phyloP scores from a whole-genome alignment of 2,329 filamentous ascomycete genomes.

The Alternaria angustiovoidea region DNA sequence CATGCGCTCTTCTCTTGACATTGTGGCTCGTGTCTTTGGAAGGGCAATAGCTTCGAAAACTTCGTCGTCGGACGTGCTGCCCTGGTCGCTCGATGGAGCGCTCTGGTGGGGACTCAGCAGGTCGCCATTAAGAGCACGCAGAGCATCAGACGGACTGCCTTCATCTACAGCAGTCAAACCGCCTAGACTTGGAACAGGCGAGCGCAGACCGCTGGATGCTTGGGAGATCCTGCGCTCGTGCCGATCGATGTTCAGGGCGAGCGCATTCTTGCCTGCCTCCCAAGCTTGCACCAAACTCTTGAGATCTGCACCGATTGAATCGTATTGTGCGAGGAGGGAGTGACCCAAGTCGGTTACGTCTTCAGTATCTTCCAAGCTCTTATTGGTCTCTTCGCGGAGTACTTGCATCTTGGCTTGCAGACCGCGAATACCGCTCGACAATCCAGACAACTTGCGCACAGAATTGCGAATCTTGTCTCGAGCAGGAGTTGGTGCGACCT shows the following conservation, averaged over 20 bases:
- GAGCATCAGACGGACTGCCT: conserved; percentile 69
- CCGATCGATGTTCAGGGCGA: conserved; percentile 82
- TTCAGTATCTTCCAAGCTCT: conserved; percentile 74
- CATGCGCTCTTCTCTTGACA: conserved; percentile 88
- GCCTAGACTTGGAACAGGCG: conserved; percentile 65
- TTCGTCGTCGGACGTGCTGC: conserved; percentile 70
- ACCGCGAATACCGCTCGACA: conserved; percentile 89
- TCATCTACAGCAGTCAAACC: conserved; percentile 66
- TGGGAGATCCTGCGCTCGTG: conserved; percentile 70
- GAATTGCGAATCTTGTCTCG: conserved; percentile 86
- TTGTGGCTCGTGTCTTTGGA: conserved; percentile 69
- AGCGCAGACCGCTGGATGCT: conserved; percentile 58
- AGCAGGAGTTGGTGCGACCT: conserved; percentile 70
- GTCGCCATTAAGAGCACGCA: conserved; percentile 81
- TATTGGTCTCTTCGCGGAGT: conserved; percentile 86
- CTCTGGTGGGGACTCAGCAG: conserved; percentile 56
- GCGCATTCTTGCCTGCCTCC: conserved; percentile 75
- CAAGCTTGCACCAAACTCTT: conserved; percentile 63
- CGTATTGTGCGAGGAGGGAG: conserved; percentile 86
- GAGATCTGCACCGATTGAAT: conserved; percentile 89
- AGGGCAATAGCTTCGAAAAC: conserved; percentile 91
- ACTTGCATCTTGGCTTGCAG: conserved; percentile 95
- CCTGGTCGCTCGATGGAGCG: conserved; percentile 55
- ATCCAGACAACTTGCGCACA: conserved; percentile 83
- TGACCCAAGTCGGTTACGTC: conserved; percentile 77